A percentile compares a stretch with the other conserved stretches of the same genome.
Conservation (phyloP, 306 rosid genomes). For the Hippophae tibetana region DNA sequence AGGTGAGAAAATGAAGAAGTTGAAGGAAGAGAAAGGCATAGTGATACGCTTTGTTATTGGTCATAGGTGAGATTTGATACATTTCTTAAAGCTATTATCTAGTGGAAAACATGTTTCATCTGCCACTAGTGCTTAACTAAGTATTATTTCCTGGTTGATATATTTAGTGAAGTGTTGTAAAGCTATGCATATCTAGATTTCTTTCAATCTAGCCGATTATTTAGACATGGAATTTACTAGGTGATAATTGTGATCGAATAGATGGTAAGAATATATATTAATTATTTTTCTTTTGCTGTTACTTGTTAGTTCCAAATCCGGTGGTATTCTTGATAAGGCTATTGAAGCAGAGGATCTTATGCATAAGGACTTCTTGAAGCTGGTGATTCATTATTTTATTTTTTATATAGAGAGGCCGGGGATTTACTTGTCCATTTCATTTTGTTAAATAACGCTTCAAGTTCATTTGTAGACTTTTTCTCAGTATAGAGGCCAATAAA, state of each 20-base stretch:
- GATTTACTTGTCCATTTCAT: slow-evolving; percentile 15
- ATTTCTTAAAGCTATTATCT: neutral
- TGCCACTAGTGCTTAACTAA: no score
- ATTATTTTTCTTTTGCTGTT: slow-evolving; percentile 11
- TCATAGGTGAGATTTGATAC: slow-evolving; percentile 50
- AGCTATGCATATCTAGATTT: no score
- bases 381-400: slow-evolving; percentile 31
- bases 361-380: slow-evolving; percentile 70
- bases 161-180: no score
- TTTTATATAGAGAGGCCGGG: no score
- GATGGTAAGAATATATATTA: no score
- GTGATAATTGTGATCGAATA: no score
- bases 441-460: slow-evolving; percentile 4
- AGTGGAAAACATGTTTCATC: neutral
- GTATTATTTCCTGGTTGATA: no score
- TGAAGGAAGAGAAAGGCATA: slow-evolving; percentile 86
- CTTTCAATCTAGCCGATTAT: no score
- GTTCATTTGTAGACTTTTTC: neutral
- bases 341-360: slow-evolving; percentile 68
- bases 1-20: slow-evolving; percentile 62
- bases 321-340: slow-evolving; percentile 77
- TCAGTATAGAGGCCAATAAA: neutral
- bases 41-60: slow-evolving; percentile 82
- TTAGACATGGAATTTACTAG: no score
- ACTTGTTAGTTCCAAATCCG: slow-evolving; percentile 57